Percentiles rank a stretch among this genome's conserved stretches.
These are phyloP conservation scores for Boletus pseudopeckii DNA, from an alignment of 768 basidiomycete species.

Conservation along the genomic window DNA sequence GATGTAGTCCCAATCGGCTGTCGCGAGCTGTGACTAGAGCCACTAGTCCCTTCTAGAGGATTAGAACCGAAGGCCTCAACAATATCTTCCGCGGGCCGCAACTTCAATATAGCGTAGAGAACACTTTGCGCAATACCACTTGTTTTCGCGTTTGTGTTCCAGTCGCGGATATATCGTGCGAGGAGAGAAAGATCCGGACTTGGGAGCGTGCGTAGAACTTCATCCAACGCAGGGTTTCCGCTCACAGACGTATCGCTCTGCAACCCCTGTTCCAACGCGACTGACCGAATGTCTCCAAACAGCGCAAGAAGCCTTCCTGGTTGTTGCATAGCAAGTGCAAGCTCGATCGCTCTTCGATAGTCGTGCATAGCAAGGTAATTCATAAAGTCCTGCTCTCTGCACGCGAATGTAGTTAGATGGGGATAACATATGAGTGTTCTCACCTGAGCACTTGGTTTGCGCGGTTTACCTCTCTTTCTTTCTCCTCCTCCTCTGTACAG, in stretches of 20 bases:
- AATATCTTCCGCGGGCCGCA: slow-evolving; percentile 72
- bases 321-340: slow-evolving; percentile 91
- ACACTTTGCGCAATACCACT: slow-evolving; percentile 82
- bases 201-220: slow-evolving; percentile 70
- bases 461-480: slow-evolving; percentile 69
- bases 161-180: slow-evolving; percentile 77
- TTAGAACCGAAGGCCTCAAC: slow-evolving; percentile 53
- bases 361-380: slow-evolving; percentile 88
- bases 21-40: slow-evolving; percentile 30
- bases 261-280: slow-evolving; percentile 17
- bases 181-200: slow-evolving; percentile 76
- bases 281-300: slow-evolving; percentile 60
- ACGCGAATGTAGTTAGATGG: slow-evolving; percentile 7
- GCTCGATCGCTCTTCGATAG: slow-evolving; percentile 85
- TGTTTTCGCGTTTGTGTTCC: slow-evolving; percentile 95
- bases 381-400: slow-evolving; percentile 93
- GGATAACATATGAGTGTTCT: slow-evolving; percentile 28
- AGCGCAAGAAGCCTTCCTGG: slow-evolving; percentile 82
- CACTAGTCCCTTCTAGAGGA: slow-evolving; percentile 11
- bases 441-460: slow-evolving; percentile 78
- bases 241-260: slow-evolving; percentile 44
- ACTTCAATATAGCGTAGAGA: slow-evolving; percentile 76
- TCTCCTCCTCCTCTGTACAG: slow-evolving; percentile 79
- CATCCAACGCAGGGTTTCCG: slow-evolving; percentile 72
- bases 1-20: slow-evolving; percentile 19